These are phyloP conservation scores for Trifolium dubium DNA, from an alignment of 306 rosid genomes.

Conservation along the genomic window DNA sequence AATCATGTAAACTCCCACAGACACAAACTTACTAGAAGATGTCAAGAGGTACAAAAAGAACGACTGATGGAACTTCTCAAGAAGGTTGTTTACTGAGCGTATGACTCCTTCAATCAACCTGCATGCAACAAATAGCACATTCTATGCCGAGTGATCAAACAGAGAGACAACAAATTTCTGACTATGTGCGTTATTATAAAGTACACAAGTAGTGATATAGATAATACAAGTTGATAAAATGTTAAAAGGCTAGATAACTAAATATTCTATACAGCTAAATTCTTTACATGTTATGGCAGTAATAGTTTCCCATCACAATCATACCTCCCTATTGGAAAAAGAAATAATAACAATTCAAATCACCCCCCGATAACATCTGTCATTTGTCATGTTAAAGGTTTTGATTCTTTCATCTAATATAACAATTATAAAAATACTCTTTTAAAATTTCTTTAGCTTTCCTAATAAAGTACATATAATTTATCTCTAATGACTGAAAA, in stretches of 20 bases:
- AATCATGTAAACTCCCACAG: conserved; percentile 96
- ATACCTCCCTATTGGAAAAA: conserved; percentile 7
- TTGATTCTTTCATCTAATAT: conserved; percentile 15
- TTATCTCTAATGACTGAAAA: not conserved
- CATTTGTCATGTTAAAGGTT: not conserved
- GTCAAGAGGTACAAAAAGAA: conserved; percentile 86
- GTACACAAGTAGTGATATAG: conserved; percentile 12
- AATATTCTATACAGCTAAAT: conserved; percentile 10
- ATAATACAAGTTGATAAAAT: conserved; percentile 22
- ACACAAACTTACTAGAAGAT: conserved; percentile 86
- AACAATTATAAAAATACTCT: conserved; percentile 14
- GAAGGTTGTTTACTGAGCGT: conserved; percentile 92
- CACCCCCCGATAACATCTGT: conserved; percentile 9
- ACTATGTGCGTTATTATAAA: conserved; percentile 5
- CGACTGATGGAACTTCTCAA: conserved; percentile 96
- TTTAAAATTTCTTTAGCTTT: conserved; percentile 22
- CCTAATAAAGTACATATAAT: not conserved
- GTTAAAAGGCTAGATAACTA: conserved; percentile 18
- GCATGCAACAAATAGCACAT: conserved; percentile 60
- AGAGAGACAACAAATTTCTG: conserved; percentile 25
- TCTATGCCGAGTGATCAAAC: conserved; percentile 35
- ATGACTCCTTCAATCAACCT: conserved; percentile 93
- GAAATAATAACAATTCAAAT: conserved; percentile 2
- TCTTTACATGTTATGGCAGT: conserved; percentile 13
- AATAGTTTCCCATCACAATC: conserved; percentile 16